Conservation (phyloP, 208 protist genomes). For the Leptomonas pyrrhocoris region DNA sequence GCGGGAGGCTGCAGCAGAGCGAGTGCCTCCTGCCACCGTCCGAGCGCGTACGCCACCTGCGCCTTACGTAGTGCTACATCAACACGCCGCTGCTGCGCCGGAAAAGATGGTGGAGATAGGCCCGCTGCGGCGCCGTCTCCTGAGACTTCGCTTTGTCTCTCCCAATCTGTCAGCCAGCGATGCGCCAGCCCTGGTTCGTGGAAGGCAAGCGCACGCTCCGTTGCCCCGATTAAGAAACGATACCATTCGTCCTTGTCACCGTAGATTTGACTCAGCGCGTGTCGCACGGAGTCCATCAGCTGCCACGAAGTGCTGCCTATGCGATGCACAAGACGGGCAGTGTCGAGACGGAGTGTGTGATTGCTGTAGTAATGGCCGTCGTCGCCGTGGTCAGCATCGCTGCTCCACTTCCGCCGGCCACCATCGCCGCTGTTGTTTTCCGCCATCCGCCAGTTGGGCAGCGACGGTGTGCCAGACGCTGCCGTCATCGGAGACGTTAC, state of each 20-base stretch:
- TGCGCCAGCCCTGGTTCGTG: constrained; percentile 23
- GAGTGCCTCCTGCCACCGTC: constrained; percentile 32
- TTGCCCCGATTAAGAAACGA: constrained; percentile 16
- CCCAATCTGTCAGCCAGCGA: constrained; percentile 35
- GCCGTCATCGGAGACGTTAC: background rate
- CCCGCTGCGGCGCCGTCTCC: background rate
- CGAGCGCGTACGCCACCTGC: constrained; percentile 33
- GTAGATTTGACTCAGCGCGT: constrained; percentile 36
- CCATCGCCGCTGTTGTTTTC: background rate
- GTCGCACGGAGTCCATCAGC: constrained; percentile 35
- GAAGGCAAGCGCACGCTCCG: constrained; percentile 28
- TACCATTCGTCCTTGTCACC: constrained; percentile 24
- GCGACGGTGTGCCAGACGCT: background rate
- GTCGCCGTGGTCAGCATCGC: background rate
- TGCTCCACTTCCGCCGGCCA: background rate
- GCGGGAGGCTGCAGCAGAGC: constrained; percentile 27
- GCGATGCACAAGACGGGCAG: too few relatives aligned
- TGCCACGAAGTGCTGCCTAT: constrained; percentile 1
- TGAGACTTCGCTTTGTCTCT: background rate
- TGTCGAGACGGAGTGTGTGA: too few relatives aligned
- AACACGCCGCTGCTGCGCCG: background rate
- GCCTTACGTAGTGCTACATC: constrained; percentile 37
- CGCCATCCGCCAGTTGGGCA: background rate
- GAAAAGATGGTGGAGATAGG: background rate
- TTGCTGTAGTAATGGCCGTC: too few relatives aligned